phyloP scores from a whole-genome alignment of 805 yeast genomes.

The Lipomyces oligophaga region DNA sequence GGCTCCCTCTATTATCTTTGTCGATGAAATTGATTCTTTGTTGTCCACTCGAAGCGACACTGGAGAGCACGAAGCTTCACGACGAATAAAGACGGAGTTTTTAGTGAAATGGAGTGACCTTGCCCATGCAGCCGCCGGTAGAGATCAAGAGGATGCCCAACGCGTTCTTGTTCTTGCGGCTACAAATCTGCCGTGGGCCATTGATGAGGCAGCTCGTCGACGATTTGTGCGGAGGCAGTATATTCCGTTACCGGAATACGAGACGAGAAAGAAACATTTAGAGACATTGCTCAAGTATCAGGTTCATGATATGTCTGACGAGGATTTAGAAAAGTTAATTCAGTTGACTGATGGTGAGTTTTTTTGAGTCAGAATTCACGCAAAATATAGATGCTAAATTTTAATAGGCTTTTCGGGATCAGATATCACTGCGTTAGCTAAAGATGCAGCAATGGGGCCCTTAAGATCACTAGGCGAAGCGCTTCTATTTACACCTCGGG shows the following conservation, averaged over 20 bases:
- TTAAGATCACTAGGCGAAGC: conserved; percentile 84
- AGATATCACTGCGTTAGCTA: conserved; percentile 88
- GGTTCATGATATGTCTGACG: conserved; percentile 61
- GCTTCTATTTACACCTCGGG: conserved; percentile 62
- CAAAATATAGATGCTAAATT: neutral
- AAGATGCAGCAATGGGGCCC: conserved; percentile 98
- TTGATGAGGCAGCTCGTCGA: conserved; percentile 94
- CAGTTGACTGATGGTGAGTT: conserved; percentile 58
- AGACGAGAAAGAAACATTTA: conserved; percentile 72
- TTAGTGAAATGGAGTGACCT: conserved; percentile 92
- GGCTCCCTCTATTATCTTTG: conserved; percentile 90
- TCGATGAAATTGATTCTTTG: conserved; percentile 92
- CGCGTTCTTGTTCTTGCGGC: conserved; percentile 91
- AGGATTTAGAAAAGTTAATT: conserved; percentile 59
- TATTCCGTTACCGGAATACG: conserved; percentile 88
- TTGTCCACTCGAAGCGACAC: conserved; percentile 74
- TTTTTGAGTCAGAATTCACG: neutral
- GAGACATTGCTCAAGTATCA: conserved; percentile 64
- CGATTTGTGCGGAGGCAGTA: conserved; percentile 88
- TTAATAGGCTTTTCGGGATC: conserved; percentile 66
- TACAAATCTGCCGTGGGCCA: conserved; percentile 94
- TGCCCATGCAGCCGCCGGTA: conserved; percentile 80
- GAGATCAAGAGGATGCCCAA: conserved; percentile 47
- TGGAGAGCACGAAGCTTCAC: conserved; percentile 78
- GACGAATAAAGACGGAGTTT: conserved; percentile 90